These are phyloP conservation scores for Microsporum ferrugineum DNA, from an alignment of 2,329 filamentous ascomycete genomes.

Conservation along the genomic window DNA sequence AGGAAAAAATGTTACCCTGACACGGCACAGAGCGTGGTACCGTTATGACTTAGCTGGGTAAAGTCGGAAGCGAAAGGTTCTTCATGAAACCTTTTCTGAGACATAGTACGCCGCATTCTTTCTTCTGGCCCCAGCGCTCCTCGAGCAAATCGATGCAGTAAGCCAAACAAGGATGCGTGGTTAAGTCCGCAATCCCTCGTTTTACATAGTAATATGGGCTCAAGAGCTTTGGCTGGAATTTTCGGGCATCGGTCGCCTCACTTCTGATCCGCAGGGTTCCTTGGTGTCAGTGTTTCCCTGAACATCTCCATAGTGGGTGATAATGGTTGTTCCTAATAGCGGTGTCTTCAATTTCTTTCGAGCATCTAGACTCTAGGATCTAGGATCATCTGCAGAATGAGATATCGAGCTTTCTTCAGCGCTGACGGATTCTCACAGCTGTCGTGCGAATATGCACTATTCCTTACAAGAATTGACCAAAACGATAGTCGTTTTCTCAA, in stretches of 20 bases:
- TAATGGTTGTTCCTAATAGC: background rate
- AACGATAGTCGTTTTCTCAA: background rate
- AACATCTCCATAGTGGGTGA: too few relatives aligned
- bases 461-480: background rate
- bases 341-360: background rate
- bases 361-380: background rate
- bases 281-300: background rate
- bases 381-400: background rate
- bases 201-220: background rate
- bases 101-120: background rate
- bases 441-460: background rate
- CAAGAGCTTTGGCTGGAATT: background rate
- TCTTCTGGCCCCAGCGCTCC: background rate
- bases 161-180: background rate
- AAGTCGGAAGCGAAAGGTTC: background rate
- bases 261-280: background rate
- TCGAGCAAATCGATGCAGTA: background rate
- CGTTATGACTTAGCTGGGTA: background rate
- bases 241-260: background rate
- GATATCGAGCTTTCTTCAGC: background rate
- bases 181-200: background rate
- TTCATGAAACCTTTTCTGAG: background rate
- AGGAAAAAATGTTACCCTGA: background rate
- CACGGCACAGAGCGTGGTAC: background rate
- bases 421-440: background rate